Evolutionary conservation across 306 rosid species (phyloP), one percentile per base, ranked within the genome.

Genomic region (Sphenostylis stenocarpa): DNA sequence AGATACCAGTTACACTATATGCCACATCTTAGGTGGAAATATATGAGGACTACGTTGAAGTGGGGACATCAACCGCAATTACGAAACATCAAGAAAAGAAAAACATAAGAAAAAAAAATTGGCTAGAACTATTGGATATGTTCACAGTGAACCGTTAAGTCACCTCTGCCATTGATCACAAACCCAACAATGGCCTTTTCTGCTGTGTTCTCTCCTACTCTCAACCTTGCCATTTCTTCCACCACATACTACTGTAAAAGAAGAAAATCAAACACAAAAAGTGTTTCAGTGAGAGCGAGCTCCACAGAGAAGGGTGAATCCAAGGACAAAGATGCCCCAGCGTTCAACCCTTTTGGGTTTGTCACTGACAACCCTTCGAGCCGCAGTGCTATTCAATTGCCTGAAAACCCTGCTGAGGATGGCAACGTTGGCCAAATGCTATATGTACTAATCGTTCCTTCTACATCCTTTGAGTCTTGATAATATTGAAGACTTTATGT

Each of bases 351-450:
- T 31, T 95, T 92, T 48, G 97, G 97, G n/a, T 95, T 95, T 34
- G 98, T 95, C 80, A 95, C 97, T 5, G 97, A 95, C 33, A 95
- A 95, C 73, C 96, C 96, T 0, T 95, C 98, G 4, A 95, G 98
- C 85, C 93, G 97, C 9, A 80, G 84, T 45, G 92, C 98, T 15
- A 95, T 95, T 85, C 98, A 95, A 83, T 81, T 95, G 65, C 91
- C 88, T 23, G 86, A 88, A 65, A 85, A 1, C 70, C 98, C 98
- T 39, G 97, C 97, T 24, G 97, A 95, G 78, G 96, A 86, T 51
- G 98, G 98, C 82, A 95, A 95, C 77, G 98, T 92, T 29, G 98
- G 98, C 66, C 93, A 95, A 84, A 92, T 95, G 97, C 86, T 95
- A 51, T 79, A 95, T 81, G 98, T 95, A 89, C 44, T 14, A 20